Evolutionary conservation across 257 asterid genomes (phyloP).

Genomic region (Coffea canephora): DNA sequence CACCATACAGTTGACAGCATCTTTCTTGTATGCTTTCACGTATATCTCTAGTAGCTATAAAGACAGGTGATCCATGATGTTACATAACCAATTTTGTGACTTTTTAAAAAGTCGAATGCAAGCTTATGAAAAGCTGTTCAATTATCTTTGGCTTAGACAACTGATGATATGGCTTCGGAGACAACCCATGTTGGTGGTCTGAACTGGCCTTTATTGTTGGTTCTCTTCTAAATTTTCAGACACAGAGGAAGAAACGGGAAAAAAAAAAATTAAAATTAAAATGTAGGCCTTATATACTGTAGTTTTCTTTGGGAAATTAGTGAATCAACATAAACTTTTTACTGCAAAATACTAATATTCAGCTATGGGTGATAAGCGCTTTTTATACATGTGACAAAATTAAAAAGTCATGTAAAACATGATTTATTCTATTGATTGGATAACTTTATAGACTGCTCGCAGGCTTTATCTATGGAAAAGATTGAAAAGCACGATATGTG

Average conservation of each 20-base stretch:
- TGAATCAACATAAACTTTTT: too few relatives aligned
- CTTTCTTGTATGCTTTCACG: constrained; percentile 19
- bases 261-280: too few relatives aligned
- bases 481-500: too few relatives aligned
- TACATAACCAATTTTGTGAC: constrained; percentile 4
- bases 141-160: constrained; percentile 1
- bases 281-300: neutral
- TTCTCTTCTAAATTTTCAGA: too few relatives aligned
- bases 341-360: too few relatives aligned
- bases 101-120: constrained; percentile 5
- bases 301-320: neutral
- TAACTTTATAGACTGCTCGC: too few relatives aligned
- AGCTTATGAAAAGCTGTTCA: constrained; percentile 4
- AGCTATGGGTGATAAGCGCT: too few relatives aligned
- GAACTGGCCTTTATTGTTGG: neutral
- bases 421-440: too few relatives aligned
- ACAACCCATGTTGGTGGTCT: constrained; percentile 22
- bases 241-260: too few relatives aligned
- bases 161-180: neutral
- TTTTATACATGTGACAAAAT: too few relatives aligned
- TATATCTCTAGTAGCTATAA: constrained; percentile 1
- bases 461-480: too few relatives aligned
- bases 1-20: constrained; percentile 14
- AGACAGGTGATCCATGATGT: constrained; percentile 5
- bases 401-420: too few relatives aligned